Evolutionary conservation across 2,329 filamentous ascomycete species (phyloP), one percentile per base, ranked within the genome.

Genomic region (Nemania abortiva): DNA sequence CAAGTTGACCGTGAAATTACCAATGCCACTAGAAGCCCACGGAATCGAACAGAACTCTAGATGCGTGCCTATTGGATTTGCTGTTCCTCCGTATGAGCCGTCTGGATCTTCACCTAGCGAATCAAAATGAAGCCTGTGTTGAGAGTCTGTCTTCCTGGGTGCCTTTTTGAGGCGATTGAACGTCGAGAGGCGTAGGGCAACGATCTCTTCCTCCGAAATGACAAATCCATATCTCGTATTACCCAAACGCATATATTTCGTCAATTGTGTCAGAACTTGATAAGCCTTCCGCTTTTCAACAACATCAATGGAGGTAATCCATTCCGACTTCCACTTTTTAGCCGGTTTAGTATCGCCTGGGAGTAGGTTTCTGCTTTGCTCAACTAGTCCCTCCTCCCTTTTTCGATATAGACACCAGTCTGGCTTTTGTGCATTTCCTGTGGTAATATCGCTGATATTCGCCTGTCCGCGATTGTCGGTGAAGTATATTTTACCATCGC

Each of bases 321-420:
- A 69, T 24, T 65, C 55, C 1, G 66, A 69, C 22, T 61, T 55
- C 66, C 62, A 69, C 34, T 56, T 69, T 13, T 9, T 62, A 2
- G 66, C 18, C 13, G 49, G 54, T 47, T 69, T 69, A 24, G 47
- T 31, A 20, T 69, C 66, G 20, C 62, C 66, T 18, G 66, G 62
- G 7, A 69, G 15, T 6, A 69, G 53, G 18, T 65, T 59, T 1
- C 5, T 18, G 13, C 6, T 2, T 6, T n/a, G 3, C n/a, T n/a
- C 15, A 20, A 49, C 24, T n/a, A 24, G 52, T 27, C 10, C 37
- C 15, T 47, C 18, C 49, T 34, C 57, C n/a, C n/a, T n/a, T 22
- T 29, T 42, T 6, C 15, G 50, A 31, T 54, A 63, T 10, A 55
- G 11, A 1, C 24, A 15, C 49, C 60, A 63, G 24, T 63, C 24